Evolutionary conservation across 2,329 filamentous ascomycete genomes (phyloP), one percentile per base, ranked within the genome.

Genomic region (Diplodia seriata): DNA sequence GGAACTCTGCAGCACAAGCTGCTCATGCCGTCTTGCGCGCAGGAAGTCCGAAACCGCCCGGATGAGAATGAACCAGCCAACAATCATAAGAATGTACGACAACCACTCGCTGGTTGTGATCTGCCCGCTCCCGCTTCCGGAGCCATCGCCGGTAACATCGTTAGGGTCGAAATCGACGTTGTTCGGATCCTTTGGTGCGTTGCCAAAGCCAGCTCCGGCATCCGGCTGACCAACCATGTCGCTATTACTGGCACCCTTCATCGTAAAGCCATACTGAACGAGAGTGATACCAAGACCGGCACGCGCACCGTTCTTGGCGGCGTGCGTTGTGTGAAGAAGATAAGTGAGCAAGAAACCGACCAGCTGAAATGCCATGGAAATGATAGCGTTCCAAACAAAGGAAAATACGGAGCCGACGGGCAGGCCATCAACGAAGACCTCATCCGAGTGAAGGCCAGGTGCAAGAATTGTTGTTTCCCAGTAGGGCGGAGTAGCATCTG

Each of bases 391-490:
- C 92, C 92, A 96, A 72, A 94, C 83, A 75, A 96, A 96, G 70
- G 89, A 91, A 81, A 96, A 96, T 70, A 95, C 83, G 59, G 91
- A 93, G 71, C 92, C 92, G 65, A 96, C 95, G 3, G 96, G 93
- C 76, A 99, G 90, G 74, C 95, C 95, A 77, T 99, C 95, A 68
- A 99, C 91, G 76, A 95, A 99, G 57, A 99, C 94, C 79, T 99
- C 95, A 76, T 98, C 94, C 49, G 90, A 88, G n/a, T 91, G 91
- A 71, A 95, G 88, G 67, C 94, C 95, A 0, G 95, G 95, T 0
- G 94, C 94, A 63, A 99, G 87, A 71, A 99, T 97, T 0, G 95
- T 98, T 6, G 95, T 99, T 83, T 99, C 95, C 95, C 95, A 99
- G 81, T 99, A 99, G 0, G 95, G 95, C 1, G 95, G 95, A 57